Percentiles rank a stretch among this genome's conserved stretches.
Evolutionary conservation across 805 yeast genomes (phyloP).

Genomic region (Phaffomyces thermotolerans): DNA sequence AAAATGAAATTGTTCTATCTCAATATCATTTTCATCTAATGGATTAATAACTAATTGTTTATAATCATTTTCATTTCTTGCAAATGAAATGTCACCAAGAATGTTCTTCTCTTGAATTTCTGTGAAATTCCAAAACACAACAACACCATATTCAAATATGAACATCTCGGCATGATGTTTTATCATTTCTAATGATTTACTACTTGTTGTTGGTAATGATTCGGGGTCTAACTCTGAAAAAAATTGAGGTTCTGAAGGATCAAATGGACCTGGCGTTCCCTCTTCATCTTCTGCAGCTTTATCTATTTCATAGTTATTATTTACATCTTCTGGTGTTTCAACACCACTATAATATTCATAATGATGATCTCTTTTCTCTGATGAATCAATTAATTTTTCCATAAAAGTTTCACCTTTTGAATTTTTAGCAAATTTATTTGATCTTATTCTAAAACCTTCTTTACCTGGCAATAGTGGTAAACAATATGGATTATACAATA

Average conservation of each 20-base stretch:
- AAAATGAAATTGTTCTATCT: slow-evolving; percentile 65
- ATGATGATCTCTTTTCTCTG: slow-evolving; percentile 86
- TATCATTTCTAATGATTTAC: slow-evolving; percentile 18
- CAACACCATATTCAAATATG: slow-evolving; percentile 85
- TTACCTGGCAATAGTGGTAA: slow-evolving; percentile 82
- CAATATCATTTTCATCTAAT: slow-evolving; percentile 81
- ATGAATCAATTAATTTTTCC: slow-evolving; percentile 70
- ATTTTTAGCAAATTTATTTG: slow-evolving; percentile 41
- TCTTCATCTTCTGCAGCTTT: slow-evolving; percentile 24
- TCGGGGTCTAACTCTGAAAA: slow-evolving; percentile 43
- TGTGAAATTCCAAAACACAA: slow-evolving; percentile 96
- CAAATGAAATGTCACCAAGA: slow-evolving; percentile 74
- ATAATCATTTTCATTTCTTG: slow-evolving; percentile 34
- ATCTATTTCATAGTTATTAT: slow-evolving; percentile 33
- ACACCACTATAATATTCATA: slow-evolving; percentile 85
- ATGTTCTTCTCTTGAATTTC: slow-evolving; percentile 90
- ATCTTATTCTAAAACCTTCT: slow-evolving; percentile 67
- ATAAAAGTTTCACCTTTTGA: slow-evolving; percentile 40
- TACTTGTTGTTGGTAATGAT: slow-evolving; percentile 8
- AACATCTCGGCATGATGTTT: slow-evolving; percentile 75
- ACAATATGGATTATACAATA: slow-evolving; percentile 83
- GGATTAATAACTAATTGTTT: slow-evolving; percentile 61
- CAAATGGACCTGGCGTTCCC: slow-evolving; percentile 45
- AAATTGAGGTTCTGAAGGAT: slow-evolving; percentile 90
- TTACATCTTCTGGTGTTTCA: slow-evolving; percentile 49